Percentiles rank a stretch among this genome's conserved stretches.
phyloP scores from a whole-genome alignment of 2,329 filamentous ascomycete species.

The Paracamarosporium sp. region DNA sequence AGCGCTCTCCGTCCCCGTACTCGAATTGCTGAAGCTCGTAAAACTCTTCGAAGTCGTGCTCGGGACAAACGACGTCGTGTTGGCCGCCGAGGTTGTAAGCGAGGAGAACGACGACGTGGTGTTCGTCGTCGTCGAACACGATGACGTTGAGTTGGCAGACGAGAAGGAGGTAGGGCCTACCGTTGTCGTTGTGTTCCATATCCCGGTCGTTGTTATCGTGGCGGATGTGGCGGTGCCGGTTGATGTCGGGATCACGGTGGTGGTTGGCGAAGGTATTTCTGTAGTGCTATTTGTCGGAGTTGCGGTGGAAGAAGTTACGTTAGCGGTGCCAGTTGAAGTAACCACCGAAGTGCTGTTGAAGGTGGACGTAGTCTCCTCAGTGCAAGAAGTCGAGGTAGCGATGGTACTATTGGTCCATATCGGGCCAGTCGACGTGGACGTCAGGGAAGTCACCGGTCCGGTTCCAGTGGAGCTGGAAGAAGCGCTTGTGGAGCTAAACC shows the following conservation, averaged over 20 bases:
- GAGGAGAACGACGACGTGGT: background rate
- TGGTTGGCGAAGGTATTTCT: background rate
- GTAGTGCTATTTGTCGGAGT: no score
- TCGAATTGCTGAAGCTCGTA: no score
- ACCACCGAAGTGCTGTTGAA: background rate
- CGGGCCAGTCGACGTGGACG: background rate
- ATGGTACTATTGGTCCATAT: slow-evolving; percentile 3
- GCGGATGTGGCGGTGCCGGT: background rate
- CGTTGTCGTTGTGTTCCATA: background rate
- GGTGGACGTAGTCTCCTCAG: background rate
- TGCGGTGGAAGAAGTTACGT: background rate
- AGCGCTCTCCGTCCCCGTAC: no score
- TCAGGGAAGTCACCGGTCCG: background rate
- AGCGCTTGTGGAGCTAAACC: background rate
- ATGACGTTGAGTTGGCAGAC: background rate
- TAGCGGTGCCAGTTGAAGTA: background rate
- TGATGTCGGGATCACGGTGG: background rate
- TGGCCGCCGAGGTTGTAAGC: background rate
- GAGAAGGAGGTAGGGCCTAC: background rate
- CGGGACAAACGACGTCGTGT: background rate
- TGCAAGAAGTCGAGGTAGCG: background rate
- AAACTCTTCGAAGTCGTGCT: background rate
- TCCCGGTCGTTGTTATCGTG: background rate
- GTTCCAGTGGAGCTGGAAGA: background rate
- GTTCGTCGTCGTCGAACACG: background rate